Conservation (phyloP, 768 basidiomycete genomes). For the Mycena belliarum region DNA sequence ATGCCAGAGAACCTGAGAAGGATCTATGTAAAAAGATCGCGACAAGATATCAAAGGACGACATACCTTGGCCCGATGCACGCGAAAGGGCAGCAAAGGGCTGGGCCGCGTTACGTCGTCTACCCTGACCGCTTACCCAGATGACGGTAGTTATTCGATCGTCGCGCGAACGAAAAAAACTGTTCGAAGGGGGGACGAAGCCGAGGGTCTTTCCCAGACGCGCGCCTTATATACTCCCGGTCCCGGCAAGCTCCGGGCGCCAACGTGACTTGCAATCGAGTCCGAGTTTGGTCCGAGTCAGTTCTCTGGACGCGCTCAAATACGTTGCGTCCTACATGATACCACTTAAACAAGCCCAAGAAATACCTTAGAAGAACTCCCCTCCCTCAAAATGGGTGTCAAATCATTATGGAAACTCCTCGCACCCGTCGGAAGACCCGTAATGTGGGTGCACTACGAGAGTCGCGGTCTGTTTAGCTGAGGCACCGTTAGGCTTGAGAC, state of each 20-base stretch:
- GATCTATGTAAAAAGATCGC: no score
- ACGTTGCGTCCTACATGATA: not conserved
- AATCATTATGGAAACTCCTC: constrained; percentile 91
- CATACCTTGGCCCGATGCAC: no score
- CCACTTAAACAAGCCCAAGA: no score
- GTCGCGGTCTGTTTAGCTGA: not conserved
- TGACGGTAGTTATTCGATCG: not conserved
- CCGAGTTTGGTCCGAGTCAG: constrained; percentile 9
- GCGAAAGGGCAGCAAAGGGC: not conserved
- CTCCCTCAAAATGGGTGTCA: constrained; percentile 93
- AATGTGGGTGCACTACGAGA: constrained; percentile 57
- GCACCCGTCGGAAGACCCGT: constrained; percentile 94
- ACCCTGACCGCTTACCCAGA: not conserved
- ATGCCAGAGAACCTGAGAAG: no score
- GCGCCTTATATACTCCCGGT: not conserved
- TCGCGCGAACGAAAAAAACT: not conserved
- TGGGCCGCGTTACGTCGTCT: not conserved
- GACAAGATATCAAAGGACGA: no score
- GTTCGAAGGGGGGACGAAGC: not conserved
- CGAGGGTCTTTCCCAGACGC: not conserved
- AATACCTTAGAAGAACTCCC: no score
- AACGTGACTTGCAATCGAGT: not conserved
- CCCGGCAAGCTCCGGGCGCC: no score
- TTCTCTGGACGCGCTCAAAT: not conserved
- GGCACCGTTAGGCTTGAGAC: constrained; percentile 73